Percentiles rank a stretch among this genome's conserved stretches.
Evolutionary conservation across 1,284 basidiomycete species (phyloP).

Genomic region (Cutaneotrichosporon spelunceum): DNA sequence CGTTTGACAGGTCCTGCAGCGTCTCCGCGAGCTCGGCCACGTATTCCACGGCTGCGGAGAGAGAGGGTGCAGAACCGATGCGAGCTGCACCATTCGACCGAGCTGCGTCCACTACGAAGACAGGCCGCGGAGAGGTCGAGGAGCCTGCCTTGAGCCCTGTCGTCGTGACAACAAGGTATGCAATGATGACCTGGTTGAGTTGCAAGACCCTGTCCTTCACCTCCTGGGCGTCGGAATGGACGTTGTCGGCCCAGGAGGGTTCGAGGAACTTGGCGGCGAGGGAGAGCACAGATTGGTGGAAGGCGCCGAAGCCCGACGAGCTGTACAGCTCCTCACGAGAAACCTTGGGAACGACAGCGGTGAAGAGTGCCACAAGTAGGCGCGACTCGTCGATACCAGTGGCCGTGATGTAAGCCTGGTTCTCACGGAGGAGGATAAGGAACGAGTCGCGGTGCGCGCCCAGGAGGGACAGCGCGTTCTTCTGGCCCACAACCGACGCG

Average conservation of each 20-base stretch:
- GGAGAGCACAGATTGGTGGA: conserved; percentile 75
- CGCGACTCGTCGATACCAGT: conserved; percentile 53
- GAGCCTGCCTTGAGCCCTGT: conserved; percentile 36
- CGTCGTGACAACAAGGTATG: conserved; percentile 38
- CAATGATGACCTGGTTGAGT: conserved; percentile 46
- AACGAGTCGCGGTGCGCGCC: conserved; percentile 57
- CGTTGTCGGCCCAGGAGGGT: conserved; percentile 57
- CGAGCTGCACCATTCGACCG: conserved; percentile 20
- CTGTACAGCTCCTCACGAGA: conserved; percentile 65
- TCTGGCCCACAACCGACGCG: conserved; percentile 10
- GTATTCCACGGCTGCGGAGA: conserved; percentile 34
- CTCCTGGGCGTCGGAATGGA: not conserved
- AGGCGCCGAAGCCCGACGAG: conserved; percentile 68
- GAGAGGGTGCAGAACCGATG: conserved; percentile 37
- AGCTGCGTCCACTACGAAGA: conserved; percentile 39
- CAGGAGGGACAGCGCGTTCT: conserved; percentile 54
- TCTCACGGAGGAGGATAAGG: conserved; percentile 53
- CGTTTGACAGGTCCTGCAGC: conserved; percentile 30
- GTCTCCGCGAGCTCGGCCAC: conserved; percentile 37
- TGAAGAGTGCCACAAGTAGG: conserved; percentile 53
- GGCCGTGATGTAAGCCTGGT: conserved; percentile 48
- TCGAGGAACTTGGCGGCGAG: conserved; percentile 74
- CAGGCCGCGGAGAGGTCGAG: conserved; percentile 30
- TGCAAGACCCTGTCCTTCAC: conserved; percentile 27
- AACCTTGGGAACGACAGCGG: conserved; percentile 52